Base-by-base conservation (phyloP, 2,329 filamentous ascomycete species). In the Trichoderma sp. region DNA sequence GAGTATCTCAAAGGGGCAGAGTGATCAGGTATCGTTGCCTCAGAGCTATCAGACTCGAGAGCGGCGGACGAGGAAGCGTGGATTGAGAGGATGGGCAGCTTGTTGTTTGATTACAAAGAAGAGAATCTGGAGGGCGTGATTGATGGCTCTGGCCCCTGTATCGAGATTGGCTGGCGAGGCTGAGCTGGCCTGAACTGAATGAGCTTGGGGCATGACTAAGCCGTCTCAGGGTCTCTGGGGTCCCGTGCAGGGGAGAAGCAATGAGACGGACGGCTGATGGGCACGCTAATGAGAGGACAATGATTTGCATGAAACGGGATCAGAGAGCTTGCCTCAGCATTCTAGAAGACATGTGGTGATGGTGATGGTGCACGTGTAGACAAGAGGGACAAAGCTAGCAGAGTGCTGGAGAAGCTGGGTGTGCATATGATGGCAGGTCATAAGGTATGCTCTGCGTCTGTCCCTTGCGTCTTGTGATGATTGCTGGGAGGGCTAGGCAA, bases 111-210 rank as follows among this genome's bases (percentile, higher is more conserved):
- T 63, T 63, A 63, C 61, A 63, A 63, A 63, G 51, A 63, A 57
- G 61, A 57, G 52, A 56, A 56, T 63, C 44, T 30, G 61, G 61
- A 51, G 51, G 51, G 57, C 51, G 61, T 63, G 61, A 57, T 63
- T 48, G 52, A 64, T 57, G 61, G 51, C 43, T 64, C 50, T 28
- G 43, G 51, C 52, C 61, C 61, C 61, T 63, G 51, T 57, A 57
- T 63, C 52, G 52, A 63, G 43, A 63, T 63, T 63, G 61, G 61
- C 52, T 63, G 61, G 61, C 61, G 51, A 56, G 61, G 61, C 61
- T 64, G 61, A 64, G 61, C 61, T 64, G 61, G 61, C 61, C 51
- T 52, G 30, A 51, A 57, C 21, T 39, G 34, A 50, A 51, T 47
- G 41, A 54, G 41, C 45, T 63, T 63, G 47, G 48, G 50, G 41